Evolutionary conservation across 352 stramenopile genomes (phyloP), one percentile per base, ranked within the genome.

Genomic region (Lagenidium giganteum): DNA sequence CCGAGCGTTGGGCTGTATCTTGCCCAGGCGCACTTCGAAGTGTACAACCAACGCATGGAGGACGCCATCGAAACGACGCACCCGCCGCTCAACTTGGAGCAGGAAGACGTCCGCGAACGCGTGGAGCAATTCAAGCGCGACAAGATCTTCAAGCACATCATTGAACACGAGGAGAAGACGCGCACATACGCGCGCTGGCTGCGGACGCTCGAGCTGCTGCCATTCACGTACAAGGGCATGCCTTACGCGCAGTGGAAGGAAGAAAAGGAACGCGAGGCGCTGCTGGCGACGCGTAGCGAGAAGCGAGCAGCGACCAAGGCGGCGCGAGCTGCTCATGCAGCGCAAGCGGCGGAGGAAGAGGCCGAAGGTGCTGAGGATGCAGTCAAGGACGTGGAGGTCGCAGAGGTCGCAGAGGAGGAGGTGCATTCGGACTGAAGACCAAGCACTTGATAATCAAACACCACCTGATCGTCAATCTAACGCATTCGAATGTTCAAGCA

Each of bases 1-100:
- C 83, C 83, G 24, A 89, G 83, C 39, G 80, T 90, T n/a, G 83
- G 83, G 1, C 42, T 94, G 22, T 94, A 94, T 57, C 57, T 94
- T 24, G 80, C 80, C 17, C 74, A 91, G 59, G 80, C 81, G 13
- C 79, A 92, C 44, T 94, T 94, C 34, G 77, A 92, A 17, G 72
- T 89, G 36, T 92, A 94, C 67, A 94, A 92, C 61, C 61, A 69
- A 45, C 84, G 86, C 42, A 70, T 91, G 48, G 47, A 54, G 14
- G 76, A 89, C 34, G 66, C 65, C 26, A 79, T 85, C 27, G 71
- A 87, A 55, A 74, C 68, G 3, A 69, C 65, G 16, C 79, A 91
- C 26, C 75, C 72, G n/a, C 61, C 67, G 22, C 64, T 92, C 16
- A 63, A 83, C 41, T 57, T 93, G 18, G 68, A 70, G 7, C 73